These are phyloP conservation scores for Botrytis medusae DNA, from an alignment of 2,329 filamentous ascomycete species.

Conservation along the genomic window DNA sequence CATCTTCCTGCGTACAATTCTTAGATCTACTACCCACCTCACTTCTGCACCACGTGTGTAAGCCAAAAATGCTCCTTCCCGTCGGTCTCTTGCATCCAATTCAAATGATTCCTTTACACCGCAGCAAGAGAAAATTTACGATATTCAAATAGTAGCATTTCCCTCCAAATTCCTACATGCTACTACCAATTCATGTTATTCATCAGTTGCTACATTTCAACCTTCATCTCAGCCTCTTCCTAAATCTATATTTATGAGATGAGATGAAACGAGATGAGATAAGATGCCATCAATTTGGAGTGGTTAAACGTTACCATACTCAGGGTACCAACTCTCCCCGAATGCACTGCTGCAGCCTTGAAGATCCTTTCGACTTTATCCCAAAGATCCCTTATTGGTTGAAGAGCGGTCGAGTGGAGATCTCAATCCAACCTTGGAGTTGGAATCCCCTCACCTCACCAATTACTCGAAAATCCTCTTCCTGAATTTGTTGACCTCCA, in stretches of 20 bases:
- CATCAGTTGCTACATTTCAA: not conserved
- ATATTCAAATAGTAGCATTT: not conserved
- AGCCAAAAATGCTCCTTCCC: not conserved
- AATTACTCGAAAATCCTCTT: not conserved
- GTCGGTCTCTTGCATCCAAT: not conserved
- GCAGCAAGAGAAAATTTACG: not conserved
- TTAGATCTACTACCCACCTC: not conserved
- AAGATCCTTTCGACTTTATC: not conserved
- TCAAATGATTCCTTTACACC: not conserved
- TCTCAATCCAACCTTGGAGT: not conserved
- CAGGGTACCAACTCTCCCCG: not conserved
- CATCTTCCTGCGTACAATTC: not conserved
- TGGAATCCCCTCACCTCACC: not conserved
- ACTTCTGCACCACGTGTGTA: not conserved
- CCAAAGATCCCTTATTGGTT: not conserved
- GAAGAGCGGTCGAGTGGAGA: not conserved
- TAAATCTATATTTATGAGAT: slow-evolving; percentile 1
- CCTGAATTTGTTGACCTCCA: not conserved
- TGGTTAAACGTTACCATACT: not conserved
- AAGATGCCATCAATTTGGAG: not conserved
- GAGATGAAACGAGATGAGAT: not conserved
- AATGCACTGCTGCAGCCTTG: slow-evolving; percentile 8
- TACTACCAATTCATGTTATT: not conserved
- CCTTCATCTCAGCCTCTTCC: not conserved
- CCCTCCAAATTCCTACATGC: not conserved